These are phyloP conservation scores for Psilocybe cubensis DNA, from an alignment of 768 basidiomycete genomes.

Conservation along the genomic window DNA sequence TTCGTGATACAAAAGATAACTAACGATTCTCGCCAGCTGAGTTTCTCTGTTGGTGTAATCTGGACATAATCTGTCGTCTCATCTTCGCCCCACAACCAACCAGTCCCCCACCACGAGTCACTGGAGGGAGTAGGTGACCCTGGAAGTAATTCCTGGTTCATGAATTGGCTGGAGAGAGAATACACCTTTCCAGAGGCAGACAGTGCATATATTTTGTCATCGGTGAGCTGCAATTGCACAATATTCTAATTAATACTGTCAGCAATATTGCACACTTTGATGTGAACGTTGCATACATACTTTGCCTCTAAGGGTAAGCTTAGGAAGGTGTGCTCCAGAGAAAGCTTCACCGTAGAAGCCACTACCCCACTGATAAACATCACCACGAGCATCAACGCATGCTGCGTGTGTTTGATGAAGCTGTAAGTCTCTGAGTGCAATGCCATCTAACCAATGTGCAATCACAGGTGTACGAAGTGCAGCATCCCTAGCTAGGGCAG, in stretches of 20 bases:
- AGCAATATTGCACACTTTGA: neutral
- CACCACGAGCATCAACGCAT: conserved; percentile 78
- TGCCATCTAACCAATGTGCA: conserved; percentile 62
- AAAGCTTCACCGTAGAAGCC: conserved; percentile 51
- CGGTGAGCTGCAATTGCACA: conserved; percentile 59
- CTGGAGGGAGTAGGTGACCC: conserved; percentile 45
- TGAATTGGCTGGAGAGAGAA: conserved; percentile 56
- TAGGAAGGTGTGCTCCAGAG: conserved; percentile 38
- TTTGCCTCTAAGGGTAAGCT: conserved; percentile 65
- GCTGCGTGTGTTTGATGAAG: conserved; percentile 70
- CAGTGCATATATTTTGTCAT: conserved; percentile 72
- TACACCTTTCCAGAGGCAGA: conserved; percentile 80
- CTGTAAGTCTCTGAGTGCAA: conserved; percentile 74
- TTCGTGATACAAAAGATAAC: conserved; percentile 14
- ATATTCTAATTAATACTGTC: conserved; percentile 57
- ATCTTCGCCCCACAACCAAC: conserved; percentile 61
- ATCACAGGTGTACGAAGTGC: conserved; percentile 52
- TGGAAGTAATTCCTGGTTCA: conserved; percentile 46
- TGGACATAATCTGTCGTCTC: conserved; percentile 60
- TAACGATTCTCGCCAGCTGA: conserved; percentile 73
- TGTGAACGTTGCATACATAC: conserved; percentile 32
- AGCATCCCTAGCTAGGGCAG: conserved; percentile 39
- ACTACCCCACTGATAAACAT: conserved; percentile 85
- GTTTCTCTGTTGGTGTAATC: conserved; percentile 55
- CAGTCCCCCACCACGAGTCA: conserved; percentile 62